Evolutionary conservation across 164 flowering plant species (phyloP), one percentile per base, ranked within the genome.

Genomic region (Buxus sempervirens): DNA sequence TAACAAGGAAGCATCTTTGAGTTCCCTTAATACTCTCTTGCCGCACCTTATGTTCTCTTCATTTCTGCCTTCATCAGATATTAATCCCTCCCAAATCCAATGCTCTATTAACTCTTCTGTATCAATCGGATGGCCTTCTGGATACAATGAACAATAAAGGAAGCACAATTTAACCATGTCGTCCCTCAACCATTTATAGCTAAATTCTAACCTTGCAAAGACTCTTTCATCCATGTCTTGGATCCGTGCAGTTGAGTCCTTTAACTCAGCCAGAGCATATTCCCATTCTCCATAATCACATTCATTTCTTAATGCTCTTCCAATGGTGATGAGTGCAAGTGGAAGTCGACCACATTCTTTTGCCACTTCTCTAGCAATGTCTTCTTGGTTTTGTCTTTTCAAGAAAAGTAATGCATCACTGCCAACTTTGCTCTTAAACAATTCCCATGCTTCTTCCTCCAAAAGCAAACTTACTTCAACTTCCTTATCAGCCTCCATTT

Each of bases 281-380:
- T 70, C 61, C 78, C 78, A 75, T 8, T 63, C 74, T 23, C 14
- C 0, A 15, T 58, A 10, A 5, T 63, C 63, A n/a, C n/a, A 1
- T 26, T 42, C 65, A 25, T 64, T 64, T 2, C 49, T 63, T 69
- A 75, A 62, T 42, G 62, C 49, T 38, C 62, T 22, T 0, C 68
- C 74, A 0, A 60, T n/a, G 23, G 72, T 60, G 8, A 71, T 24
- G n/a, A 75, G 58, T 5, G 62, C 74, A 18, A 75, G 71, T 0
- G 78, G 78, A 20, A 75, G 36, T 28, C 78, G 64, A 1, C 4
- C 56, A 60, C 78, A 71, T 54, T 75, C 61, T 3, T 63, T 13
- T 0, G 36, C 58, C n/a, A 75, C 54, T 9, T 0, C 4, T 14
- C 45, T 45, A 25, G 75, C 71, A 41, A 63, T 7, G 15, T 38